Evolutionary conservation across 495 filamentous ascomycete species (phyloP), one percentile per base, ranked within the genome.

Genomic region (Alectoria sarmentosa): DNA sequence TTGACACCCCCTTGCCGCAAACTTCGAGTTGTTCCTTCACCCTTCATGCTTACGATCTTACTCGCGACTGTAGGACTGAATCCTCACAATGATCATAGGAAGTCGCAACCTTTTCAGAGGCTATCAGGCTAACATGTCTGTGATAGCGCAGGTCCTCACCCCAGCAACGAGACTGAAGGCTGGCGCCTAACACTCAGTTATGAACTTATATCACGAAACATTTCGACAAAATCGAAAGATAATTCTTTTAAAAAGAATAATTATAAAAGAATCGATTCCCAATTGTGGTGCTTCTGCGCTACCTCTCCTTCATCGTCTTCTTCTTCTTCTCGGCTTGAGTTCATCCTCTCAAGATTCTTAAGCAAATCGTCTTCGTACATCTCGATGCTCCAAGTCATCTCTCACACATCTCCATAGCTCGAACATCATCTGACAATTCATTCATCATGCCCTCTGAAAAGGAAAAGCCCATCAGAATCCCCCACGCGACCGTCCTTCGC

Each of bases 401-500:
- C 4, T 4, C 30, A 0, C 6, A 28, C 28, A 9, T 32, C 13
- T 30, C 49, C 1, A 13, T 1, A 34, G 34, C 34, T 23, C 30
- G 30, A 30, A 13, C 15, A 21, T 61, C 39, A 34, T 54, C 49
- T 54, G 14, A 42, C 28, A 21, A 30, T 58, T 17, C 62, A n/a
- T 6, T 15, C 48, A 28, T 15, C 37, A 61, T 56, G 52, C 21
- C 36, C 37, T 4, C 30, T 19, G 2, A 21, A 62, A 37, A 62
- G 26, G 2, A 28, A 58, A 37, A 62, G 32, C 64, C 57, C n/a
- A 61, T 66, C 57, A 54, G 44, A n/a, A 54, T 65, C 36, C 37
- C 61, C 13, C 61, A 76, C 58, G 71, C 80, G 2, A 65, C 76
- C 14, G 72, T 79, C 59, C 75, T 84, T 37, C 37, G 65, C 21